Evolutionary conservation across 352 stramenopile species (phyloP).

Genomic region (Pythium sukuiense): DNA sequence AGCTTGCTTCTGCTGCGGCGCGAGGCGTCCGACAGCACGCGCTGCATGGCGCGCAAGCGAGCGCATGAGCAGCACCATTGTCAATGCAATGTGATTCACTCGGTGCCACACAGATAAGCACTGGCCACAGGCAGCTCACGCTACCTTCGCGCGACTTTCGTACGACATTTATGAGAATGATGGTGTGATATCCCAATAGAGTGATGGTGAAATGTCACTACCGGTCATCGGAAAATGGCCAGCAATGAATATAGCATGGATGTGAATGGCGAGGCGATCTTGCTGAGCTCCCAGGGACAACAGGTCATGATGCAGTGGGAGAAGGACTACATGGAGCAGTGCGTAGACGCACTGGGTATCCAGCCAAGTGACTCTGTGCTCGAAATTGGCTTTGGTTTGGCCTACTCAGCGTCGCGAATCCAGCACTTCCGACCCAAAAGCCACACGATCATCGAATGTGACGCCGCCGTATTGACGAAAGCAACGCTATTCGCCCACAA

Average conservation of each 20-base stretch:
- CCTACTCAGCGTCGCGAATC: constrained; percentile 76
- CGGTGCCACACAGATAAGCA: constrained; percentile 20
- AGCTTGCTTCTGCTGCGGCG: constrained; percentile 17
- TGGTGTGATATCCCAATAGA: constrained; percentile 1
- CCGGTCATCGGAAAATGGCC: constrained; percentile 31
- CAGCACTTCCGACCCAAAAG: constrained; percentile 48
- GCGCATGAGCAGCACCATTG: constrained; percentile 61
- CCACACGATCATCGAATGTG: constrained; percentile 85
- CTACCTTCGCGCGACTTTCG: constrained; percentile 35
- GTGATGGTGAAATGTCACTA: constrained; percentile 9
- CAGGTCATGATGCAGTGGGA: constrained; percentile 92
- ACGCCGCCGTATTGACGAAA: constrained; percentile 49
- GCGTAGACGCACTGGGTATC: constrained; percentile 65
- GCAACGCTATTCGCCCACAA: constrained; percentile 49
- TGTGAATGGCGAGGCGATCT: constrained; percentile 39
- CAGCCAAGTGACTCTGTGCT: constrained; percentile 52
- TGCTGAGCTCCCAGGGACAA: constrained; percentile 71
- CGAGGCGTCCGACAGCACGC: constrained; percentile 23
- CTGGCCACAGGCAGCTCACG: neutral
- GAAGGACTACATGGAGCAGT: constrained; percentile 73
- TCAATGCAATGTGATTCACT: neutral
- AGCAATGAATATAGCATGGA: constrained; percentile 53
- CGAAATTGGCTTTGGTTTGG: constrained; percentile 87
- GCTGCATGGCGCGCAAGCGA: constrained; percentile 31
- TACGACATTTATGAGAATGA: constrained; percentile 12